These are phyloP conservation scores for Termitomyces sp. DNA, from an alignment of 768 basidiomycete genomes.

Conservation along the genomic window DNA sequence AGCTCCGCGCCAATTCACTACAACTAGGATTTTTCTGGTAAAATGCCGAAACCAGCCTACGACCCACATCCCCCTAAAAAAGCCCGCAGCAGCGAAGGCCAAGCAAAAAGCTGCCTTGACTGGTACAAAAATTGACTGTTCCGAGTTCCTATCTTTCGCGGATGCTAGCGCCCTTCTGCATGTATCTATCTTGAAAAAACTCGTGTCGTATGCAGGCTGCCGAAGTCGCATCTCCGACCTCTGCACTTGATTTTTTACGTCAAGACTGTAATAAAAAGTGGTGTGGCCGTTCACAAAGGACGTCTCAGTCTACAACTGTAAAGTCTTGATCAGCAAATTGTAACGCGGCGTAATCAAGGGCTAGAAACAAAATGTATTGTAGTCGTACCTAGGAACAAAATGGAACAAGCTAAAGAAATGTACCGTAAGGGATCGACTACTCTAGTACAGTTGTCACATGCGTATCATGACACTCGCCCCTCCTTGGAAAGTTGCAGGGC, in stretches of 20 bases:
- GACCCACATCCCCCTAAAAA: conserved; percentile 58
- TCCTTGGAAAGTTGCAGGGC: no score
- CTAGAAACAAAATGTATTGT: no score
- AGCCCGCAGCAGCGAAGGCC: conserved; percentile 59
- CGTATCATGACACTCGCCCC: no score
- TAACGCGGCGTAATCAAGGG: no score
- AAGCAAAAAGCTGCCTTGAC: conserved; percentile 52
- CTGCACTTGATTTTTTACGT: conserved; percentile 79
- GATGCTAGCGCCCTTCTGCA: conserved; percentile 69
- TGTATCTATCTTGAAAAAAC: conserved; percentile 31
- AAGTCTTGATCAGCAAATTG: no score
- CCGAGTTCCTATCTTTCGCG: conserved; percentile 59
- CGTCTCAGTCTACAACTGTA: conserved; percentile 84
- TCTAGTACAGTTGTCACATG: no score
- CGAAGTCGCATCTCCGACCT: conserved; percentile 69
- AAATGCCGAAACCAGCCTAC: conserved; percentile 44
- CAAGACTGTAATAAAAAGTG: conserved; percentile 73
- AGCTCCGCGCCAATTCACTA: conserved; percentile 45
- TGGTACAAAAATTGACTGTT: conserved; percentile 49
- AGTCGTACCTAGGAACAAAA: no score
- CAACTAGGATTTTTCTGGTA: conserved; percentile 38
- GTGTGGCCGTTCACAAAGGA: conserved; percentile 82
- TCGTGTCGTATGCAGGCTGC: conserved; percentile 51
- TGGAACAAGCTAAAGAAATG: no score
- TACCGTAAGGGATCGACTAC: no score